Evolutionary conservation across 2,329 filamentous ascomycete genomes (phyloP).

Genomic region (Cercospora sesami): DNA sequence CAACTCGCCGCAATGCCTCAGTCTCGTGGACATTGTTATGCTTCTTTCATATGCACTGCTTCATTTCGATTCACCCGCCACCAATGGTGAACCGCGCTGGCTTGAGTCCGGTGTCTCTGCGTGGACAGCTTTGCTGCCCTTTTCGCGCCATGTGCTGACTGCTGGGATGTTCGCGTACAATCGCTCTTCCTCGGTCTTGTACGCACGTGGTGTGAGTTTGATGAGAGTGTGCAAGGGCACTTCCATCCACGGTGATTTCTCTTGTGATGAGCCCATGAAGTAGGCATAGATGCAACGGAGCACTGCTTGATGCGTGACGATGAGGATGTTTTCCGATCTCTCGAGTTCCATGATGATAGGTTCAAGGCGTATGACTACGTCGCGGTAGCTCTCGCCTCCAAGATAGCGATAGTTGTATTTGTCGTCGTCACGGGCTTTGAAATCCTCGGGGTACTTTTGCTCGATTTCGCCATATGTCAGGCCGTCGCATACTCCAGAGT

Average conservation of each 20-base stretch:
- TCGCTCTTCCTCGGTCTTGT: slow-evolving; percentile 85
- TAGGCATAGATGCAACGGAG: slow-evolving; percentile 97
- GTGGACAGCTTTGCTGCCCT: slow-evolving; percentile 89
- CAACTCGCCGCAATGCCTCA: background rate
- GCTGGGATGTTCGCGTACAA: slow-evolving; percentile 90
- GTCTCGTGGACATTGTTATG: background rate
- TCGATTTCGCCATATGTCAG: slow-evolving; percentile 96
- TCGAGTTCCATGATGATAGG: slow-evolving; percentile 99
- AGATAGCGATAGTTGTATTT: slow-evolving; percentile 99
- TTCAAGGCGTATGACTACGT: slow-evolving; percentile 95
- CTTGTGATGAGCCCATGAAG: slow-evolving; percentile 95
- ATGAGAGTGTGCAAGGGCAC: slow-evolving; percentile 95
- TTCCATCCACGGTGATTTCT: slow-evolving; percentile 96
- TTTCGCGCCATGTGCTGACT: slow-evolving; percentile 93
- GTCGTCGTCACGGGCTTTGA: slow-evolving; percentile 91
- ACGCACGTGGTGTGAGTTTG: slow-evolving; percentile 91
- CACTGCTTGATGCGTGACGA: slow-evolving; percentile 96
- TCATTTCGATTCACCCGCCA: slow-evolving; percentile 20
- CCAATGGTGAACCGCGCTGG: slow-evolving; percentile 22
- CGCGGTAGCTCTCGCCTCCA: slow-evolving; percentile 91
- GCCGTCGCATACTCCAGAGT: slow-evolving; percentile 93
- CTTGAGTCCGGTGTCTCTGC: slow-evolving; percentile 48
- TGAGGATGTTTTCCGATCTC: slow-evolving; percentile 92
- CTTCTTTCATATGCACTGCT: background rate
- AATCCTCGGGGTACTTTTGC: slow-evolving; percentile 87